Percentiles rank a stretch among this genome's conserved stretches.
phyloP scores from a whole-genome alignment of 2,329 filamentous ascomycete species.

The Tolypocladium cylindrosporum region DNA sequence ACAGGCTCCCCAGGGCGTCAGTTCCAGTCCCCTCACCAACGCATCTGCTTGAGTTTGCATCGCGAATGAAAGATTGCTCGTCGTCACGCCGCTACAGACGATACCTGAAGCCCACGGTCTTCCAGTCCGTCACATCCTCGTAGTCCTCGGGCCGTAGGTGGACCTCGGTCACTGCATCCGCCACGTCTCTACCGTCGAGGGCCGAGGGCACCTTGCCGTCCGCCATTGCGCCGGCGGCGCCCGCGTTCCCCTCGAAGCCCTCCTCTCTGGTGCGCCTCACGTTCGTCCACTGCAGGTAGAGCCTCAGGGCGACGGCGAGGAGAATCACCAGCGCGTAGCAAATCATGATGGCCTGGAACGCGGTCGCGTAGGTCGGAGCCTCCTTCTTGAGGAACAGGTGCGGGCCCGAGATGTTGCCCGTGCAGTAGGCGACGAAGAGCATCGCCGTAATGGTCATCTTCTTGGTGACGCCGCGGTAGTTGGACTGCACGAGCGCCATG shows the following conservation, averaged over 20 bases:
- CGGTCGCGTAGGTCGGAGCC: conserved; percentile 40
- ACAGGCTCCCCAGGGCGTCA: no score
- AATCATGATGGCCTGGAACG: conserved; percentile 44
- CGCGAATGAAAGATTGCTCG: background rate
- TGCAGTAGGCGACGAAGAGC: conserved; percentile 45
- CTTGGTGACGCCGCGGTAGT: conserved; percentile 48
- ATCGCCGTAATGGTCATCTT: conserved; percentile 49
- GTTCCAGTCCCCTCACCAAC: no score
- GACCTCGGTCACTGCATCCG: conserved; percentile 21
- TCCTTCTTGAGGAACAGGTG: conserved; percentile 42
- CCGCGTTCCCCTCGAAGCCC: conserved; percentile 33
- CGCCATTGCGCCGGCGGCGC: conserved; percentile 28
- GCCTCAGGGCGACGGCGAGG: conserved; percentile 31
- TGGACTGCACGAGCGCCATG: conserved; percentile 44
- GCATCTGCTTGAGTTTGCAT: no score
- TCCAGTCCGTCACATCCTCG: conserved; percentile 51
- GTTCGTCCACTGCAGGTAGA: conserved; percentile 38
- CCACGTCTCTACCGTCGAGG: conserved; percentile 12
- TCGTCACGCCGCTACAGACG: conserved; percentile 24
- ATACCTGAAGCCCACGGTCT: conserved; percentile 49
- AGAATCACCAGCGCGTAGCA: conserved; percentile 42
- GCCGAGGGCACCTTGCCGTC: conserved; percentile 23
- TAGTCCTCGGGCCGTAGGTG: conserved; percentile 35
- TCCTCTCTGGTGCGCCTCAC: conserved; percentile 29
- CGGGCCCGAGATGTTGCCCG: conserved; percentile 45